Evolutionary conservation across 805 yeast genomes (phyloP).

Genomic region (Yamadazyma kitorensis): DNA sequence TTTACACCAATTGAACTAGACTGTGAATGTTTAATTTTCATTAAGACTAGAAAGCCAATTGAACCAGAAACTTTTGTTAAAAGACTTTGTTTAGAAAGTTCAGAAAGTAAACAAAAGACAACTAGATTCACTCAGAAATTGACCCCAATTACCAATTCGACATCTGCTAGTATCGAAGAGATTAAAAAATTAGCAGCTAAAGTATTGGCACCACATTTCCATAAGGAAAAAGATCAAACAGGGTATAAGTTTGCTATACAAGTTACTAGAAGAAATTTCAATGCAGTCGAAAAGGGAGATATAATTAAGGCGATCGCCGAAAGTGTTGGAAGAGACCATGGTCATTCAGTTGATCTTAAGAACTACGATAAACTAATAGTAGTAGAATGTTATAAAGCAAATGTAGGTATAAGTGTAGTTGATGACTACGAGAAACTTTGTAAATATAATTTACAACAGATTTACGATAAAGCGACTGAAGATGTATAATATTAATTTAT

Average conservation of each 20-base stretch:
- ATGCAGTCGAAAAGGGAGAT: slow-evolving; percentile 65
- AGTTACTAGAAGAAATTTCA: slow-evolving; percentile 75
- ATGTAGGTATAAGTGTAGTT: slow-evolving; percentile 84
- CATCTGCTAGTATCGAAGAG: slow-evolving; percentile 69
- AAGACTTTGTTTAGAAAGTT: slow-evolving; percentile 59
- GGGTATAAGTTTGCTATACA: slow-evolving; percentile 72
- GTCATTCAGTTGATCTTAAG: slow-evolving; percentile 79
- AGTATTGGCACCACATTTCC: slow-evolving; percentile 71
- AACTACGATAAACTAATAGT: slow-evolving; percentile 73
- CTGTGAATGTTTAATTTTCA: slow-evolving; percentile 82
- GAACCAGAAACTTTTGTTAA: slow-evolving; percentile 73
- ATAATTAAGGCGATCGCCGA: slow-evolving; percentile 72
- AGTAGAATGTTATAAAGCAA: slow-evolving; percentile 85
- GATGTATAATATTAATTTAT: not conserved
- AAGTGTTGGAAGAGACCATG: slow-evolving; percentile 63
- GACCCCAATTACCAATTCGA: slow-evolving; percentile 76
- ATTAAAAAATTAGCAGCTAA: slow-evolving; percentile 54
- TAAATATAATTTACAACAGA: slow-evolving; percentile 79
- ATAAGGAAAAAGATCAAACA: slow-evolving; percentile 37
- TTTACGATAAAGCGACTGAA: slow-evolving; percentile 46
- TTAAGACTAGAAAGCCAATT: slow-evolving; percentile 76
- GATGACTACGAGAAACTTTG: slow-evolving; percentile 58
- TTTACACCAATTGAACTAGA: slow-evolving; percentile 61
- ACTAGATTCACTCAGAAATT: slow-evolving; percentile 76
- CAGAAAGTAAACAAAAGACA: slow-evolving; percentile 48